Conservation (phyloP, 2,329 filamentous ascomycete genomes). For the Rhynchosporium secalis region DNA sequence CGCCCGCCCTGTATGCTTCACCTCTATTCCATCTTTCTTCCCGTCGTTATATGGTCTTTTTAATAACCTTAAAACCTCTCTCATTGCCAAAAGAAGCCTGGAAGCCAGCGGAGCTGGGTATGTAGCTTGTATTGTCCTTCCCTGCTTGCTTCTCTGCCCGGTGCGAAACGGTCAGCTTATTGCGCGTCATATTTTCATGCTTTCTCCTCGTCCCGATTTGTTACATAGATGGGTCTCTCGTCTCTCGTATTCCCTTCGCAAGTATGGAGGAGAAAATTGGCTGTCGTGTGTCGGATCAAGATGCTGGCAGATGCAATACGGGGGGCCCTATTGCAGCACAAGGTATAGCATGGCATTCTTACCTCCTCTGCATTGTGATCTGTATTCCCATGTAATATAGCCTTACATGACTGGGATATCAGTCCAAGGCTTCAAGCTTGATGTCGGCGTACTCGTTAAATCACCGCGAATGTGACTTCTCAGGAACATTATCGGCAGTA, state of each 20-base stretch:
- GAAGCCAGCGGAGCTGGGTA: neutral
- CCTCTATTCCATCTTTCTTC: constrained; percentile 2
- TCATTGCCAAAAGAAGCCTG: neutral
- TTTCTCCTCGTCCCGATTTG: neutral
- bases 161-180: neutral
- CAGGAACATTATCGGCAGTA: neutral
- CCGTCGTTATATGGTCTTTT: neutral
- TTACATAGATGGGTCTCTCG: neutral
- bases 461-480: neutral
- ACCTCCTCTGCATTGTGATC: neutral
- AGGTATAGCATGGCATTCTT: neutral
- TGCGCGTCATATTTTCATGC: neutral
- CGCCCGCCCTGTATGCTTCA: neutral
- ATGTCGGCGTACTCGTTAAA: too few species aligned
- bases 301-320: neutral
- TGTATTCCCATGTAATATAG: constrained; percentile 2
- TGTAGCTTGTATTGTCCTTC: constrained; percentile 1
- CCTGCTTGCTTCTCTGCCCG: neutral
- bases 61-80: constrained; percentile 11
- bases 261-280: neutral
- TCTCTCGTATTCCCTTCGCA: neutral
- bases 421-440: neutral
- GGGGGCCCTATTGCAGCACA: neutral
- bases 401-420: neutral
- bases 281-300: constrained; percentile 2